Base-by-base conservation (phyloP, 1,284 basidiomycete genomes). In the Cutaneotrichosporon cavernicola region DNA sequence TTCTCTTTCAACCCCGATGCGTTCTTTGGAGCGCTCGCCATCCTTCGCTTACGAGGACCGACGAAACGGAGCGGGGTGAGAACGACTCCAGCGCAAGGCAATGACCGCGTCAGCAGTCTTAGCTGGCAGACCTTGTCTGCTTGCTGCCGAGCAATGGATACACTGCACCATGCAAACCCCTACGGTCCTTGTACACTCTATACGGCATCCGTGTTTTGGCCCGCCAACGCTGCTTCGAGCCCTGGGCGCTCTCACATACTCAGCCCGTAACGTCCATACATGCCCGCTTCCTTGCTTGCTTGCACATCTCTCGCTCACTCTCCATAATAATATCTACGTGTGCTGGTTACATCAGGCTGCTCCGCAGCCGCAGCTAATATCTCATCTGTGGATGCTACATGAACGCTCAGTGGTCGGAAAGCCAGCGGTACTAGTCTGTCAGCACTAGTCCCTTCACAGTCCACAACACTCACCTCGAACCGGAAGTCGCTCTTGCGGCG, bases 401-500 rank as follows among this genome's bases (percentile, higher is more conserved):
- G 55, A 34, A 51, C 36, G 38, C 55, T 43, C 38, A 93, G 78
- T 93, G 91, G 77, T 94, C 91, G 14, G 89, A 91, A 64, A 94
- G 83, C 83, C 92, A 93, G 69, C 91, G 89, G 81, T 93, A 93
- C 81, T 58, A 30, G 14, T 47, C 56, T 26, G 26, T 30, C 26
- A 31, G 26, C 30, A 22, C 49, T 2, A 5, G 49, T 13, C 22
- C 22, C 22, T 13, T 10, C 8, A 36, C 53, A 36, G 53, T 8
- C n/a, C n/a, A 92, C 65, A 55, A 40, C 8, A 49, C 56, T 49
- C 43, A 58, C 56, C 31, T 78, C 92, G 77, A 97, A 98, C 46
- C 92, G 87, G 86, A 99, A 99, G 81, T 98, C 95, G 79, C 89
- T 90, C 86, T 99, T 99, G 83, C 95, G 93, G 74, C 96, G 86